Percentiles rank a stretch among this genome's conserved stretches.
These are phyloP conservation scores for Calonectria hawksworthii DNA, from an alignment of 2,329 filamentous ascomycete genomes.

Conservation along the genomic window DNA sequence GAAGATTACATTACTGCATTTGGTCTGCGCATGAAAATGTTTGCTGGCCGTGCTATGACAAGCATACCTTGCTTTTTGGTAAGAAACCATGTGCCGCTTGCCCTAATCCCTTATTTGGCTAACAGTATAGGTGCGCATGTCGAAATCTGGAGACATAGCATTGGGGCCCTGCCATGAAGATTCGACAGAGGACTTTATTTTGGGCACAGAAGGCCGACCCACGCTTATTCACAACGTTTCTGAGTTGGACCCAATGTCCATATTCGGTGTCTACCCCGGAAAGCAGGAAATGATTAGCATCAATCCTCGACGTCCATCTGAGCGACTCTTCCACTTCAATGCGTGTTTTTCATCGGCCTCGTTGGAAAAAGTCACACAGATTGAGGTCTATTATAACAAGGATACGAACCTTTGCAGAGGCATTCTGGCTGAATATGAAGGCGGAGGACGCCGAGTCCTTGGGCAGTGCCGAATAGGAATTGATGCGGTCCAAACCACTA, in stretches of 20 bases:
- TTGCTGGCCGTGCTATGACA: slow-evolving; percentile 1
- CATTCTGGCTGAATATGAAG: neutral
- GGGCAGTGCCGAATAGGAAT: slow-evolving; percentile 6
- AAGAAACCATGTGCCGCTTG: neutral
- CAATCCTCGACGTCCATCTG: slow-evolving; percentile 1
- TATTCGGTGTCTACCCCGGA: slow-evolving; percentile 7
- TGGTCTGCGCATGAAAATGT: slow-evolving; percentile 10
- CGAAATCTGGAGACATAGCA: slow-evolving; percentile 15
- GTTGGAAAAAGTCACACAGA: neutral
- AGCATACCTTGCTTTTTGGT: slow-evolving; percentile 13
- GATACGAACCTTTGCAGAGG: neutral
- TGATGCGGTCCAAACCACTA: neutral
- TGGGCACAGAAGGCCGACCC: neutral
- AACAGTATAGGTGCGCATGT: slow-evolving; percentile 7
- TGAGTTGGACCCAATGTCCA: slow-evolving; percentile 3
- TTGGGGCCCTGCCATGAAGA: slow-evolving; percentile 6
- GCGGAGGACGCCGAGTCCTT: neutral
- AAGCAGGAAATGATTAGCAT: neutral
- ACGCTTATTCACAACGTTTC: slow-evolving; percentile 5
- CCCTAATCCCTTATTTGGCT: neutral
- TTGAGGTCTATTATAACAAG: neutral
- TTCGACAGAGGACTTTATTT: slow-evolving; percentile 5
- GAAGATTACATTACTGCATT: slow-evolving; percentile 13
- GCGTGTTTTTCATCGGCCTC: neutral
- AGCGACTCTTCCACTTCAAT: neutral